These are phyloP conservation scores for Phytophthora ohioensis DNA, from an alignment of 352 stramenopile species.

Conservation along the genomic window DNA sequence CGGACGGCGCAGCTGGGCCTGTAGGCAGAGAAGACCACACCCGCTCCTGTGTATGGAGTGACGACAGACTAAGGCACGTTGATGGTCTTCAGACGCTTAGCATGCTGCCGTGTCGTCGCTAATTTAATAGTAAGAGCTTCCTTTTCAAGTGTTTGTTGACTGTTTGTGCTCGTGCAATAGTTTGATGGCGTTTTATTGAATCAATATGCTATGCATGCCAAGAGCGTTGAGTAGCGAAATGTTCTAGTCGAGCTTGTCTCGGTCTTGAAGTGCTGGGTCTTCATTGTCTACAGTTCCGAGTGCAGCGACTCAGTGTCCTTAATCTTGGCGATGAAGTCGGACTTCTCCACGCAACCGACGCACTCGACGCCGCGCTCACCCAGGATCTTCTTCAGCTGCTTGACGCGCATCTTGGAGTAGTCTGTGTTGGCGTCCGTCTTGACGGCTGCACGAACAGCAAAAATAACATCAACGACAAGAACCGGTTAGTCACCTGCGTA, in stretches of 20 bases:
- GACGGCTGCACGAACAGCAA: slow-evolving; percentile 65
- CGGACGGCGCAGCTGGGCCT: slow-evolving; percentile 78
- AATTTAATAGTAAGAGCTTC: slow-evolving; percentile 46
- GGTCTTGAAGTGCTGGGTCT: not conserved
- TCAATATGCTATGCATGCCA: slow-evolving; percentile 25
- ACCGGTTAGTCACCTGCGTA: slow-evolving; percentile 4
- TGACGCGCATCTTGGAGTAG: slow-evolving; percentile 95
- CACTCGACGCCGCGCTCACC: slow-evolving; percentile 93
- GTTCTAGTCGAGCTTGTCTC: slow-evolving; percentile 3
- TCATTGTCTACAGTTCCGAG: slow-evolving; percentile 77
- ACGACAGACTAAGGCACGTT: slow-evolving; percentile 1
- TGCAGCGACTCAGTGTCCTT: slow-evolving; percentile 91
- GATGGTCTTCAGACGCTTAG: not conserved
- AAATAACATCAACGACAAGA: slow-evolving; percentile 8
- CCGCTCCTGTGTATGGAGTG: slow-evolving; percentile 10
- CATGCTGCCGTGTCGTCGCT: slow-evolving; percentile 20
- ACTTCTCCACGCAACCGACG: slow-evolving; percentile 95
- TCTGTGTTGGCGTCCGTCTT: slow-evolving; percentile 96
- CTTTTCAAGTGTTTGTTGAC: not conserved
- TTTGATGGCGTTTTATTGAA: slow-evolving; percentile 39
- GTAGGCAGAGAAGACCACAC: slow-evolving; percentile 40
- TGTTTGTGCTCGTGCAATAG: not conserved
- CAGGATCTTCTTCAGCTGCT: slow-evolving; percentile 96
- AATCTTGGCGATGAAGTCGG: slow-evolving; percentile 95
- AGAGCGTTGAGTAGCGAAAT: not conserved